phyloP scores from a whole-genome alignment of 495 filamentous ascomycete species.

The Talaromyces wortmannii region DNA sequence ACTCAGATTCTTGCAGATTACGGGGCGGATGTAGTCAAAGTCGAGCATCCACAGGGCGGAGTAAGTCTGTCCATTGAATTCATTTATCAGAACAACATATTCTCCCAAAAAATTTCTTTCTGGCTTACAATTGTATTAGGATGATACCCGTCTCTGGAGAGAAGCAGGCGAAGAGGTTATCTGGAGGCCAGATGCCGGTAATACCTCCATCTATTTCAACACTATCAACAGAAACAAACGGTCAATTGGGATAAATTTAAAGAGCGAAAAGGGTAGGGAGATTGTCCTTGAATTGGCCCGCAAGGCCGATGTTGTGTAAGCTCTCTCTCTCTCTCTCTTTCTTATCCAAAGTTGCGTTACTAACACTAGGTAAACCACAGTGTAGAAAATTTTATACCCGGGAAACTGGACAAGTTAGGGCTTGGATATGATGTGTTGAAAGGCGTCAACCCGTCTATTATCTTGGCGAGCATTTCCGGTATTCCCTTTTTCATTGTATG shows the following conservation, averaged over 20 bases:
- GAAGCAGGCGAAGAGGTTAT: slow-evolving; percentile 11
- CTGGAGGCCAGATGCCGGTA: slow-evolving; percentile 11
- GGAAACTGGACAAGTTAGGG: slow-evolving; percentile 68
- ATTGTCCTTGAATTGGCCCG: slow-evolving; percentile 68
- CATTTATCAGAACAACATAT: background rate
- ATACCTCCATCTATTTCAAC: slow-evolving; percentile 7
- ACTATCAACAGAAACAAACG: slow-evolving; percentile 80
- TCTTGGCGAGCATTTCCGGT: slow-evolving; percentile 14
- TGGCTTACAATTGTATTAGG: background rate
- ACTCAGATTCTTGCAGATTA: slow-evolving; percentile 91
- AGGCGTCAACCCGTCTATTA: slow-evolving; percentile 57
- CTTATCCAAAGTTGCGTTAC: background rate
- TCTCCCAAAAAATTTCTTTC: background rate
- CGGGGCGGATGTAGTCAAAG: slow-evolving; percentile 86
- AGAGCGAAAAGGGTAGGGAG: slow-evolving; percentile 60
- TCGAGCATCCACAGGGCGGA: slow-evolving; percentile 78
- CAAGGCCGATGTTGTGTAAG: slow-evolving; percentile 62
- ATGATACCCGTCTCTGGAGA: slow-evolving; percentile 18
- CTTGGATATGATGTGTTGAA: slow-evolving; percentile 67
- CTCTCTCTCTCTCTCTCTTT: too few relatives aligned
- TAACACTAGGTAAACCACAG: background rate
- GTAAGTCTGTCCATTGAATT: slow-evolving; percentile 27
- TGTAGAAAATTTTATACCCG: slow-evolving; percentile 88
- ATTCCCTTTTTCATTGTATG: background rate
- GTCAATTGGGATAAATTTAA: slow-evolving; percentile 74